phyloP scores from a whole-genome alignment of 1,284 basidiomycete genomes.

The Fereydounia khargensis region DNA sequence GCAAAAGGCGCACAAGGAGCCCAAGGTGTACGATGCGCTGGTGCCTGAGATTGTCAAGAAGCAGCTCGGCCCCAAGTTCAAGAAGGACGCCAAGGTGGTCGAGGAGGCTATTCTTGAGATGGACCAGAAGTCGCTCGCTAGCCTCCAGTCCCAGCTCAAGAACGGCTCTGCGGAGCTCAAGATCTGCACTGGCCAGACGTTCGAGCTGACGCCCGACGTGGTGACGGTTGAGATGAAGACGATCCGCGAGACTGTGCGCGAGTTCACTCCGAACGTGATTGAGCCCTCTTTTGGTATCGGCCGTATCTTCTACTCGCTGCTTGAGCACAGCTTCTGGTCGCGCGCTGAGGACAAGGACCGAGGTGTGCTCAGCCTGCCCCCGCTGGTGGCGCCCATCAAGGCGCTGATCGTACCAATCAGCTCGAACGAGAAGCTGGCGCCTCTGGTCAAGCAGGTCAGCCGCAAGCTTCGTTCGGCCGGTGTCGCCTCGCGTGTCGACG shows the following conservation, averaged over 20 bases:
- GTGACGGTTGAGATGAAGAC: conserved; percentile 79
- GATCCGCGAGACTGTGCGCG: conserved; percentile 88
- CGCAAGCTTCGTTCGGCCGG: conserved; percentile 81
- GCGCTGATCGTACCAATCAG: conserved; percentile 94
- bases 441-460: conserved; percentile 82
- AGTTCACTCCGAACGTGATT: conserved; percentile 95
- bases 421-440: conserved; percentile 78
- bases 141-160: conserved; percentile 71
- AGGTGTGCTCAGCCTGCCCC: conserved; percentile 77
- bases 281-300: conserved; percentile 98
- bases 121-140: conserved; percentile 69
- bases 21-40: conserved; percentile 71
- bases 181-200: conserved; percentile 64
- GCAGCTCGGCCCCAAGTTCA: conserved; percentile 82
- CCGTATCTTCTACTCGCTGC: conserved; percentile 87
- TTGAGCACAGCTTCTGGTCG: conserved; percentile 95
- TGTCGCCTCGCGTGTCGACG: conserved; percentile 88
- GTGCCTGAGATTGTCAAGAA: conserved; percentile 84
- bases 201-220: conserved; percentile 70
- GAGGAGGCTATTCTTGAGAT: conserved; percentile 71
- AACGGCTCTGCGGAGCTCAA: conserved; percentile 63
- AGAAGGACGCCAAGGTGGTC: conserved; percentile 74
- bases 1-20: conserved; percentile 78
- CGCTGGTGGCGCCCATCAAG: conserved; percentile 91
- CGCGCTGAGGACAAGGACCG: conserved; percentile 70